phyloP scores from a whole-genome alignment of 2,329 filamentous ascomycete genomes.

The Ceratocystis variospora region DNA sequence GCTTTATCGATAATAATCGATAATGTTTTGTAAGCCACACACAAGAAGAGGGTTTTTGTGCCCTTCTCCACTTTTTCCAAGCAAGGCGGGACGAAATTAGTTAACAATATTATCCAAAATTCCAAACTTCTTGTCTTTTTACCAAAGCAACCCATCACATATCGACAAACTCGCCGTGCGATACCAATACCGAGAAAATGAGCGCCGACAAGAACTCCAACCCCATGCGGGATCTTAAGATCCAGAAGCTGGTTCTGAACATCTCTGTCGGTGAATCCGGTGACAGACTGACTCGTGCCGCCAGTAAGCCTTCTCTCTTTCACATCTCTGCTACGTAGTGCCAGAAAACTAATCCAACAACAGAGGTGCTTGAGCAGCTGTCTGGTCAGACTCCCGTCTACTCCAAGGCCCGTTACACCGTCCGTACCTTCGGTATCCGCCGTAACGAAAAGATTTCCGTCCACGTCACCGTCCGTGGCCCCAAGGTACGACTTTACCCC shows the following conservation, averaged over 20 bases:
- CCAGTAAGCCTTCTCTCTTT: conserved; percentile 34
- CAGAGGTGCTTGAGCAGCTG: conserved; percentile 93
- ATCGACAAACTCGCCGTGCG: conserved; percentile 17
- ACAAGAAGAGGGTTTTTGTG: conserved; percentile 19
- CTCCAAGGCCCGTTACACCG: conserved; percentile 99
- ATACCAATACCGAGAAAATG: conserved; percentile 25
- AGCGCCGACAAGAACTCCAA: conserved; percentile 76
- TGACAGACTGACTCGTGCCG: conserved; percentile 99
- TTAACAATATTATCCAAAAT: background rate
- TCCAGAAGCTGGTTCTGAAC: conserved; percentile 99
- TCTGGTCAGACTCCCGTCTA: conserved; percentile 99
- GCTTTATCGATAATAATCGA: conserved; percentile 11
- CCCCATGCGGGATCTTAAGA: conserved; percentile 99
- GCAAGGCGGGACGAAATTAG: conserved; percentile 11
- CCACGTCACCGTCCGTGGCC: conserved; percentile 97
- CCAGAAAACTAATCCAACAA: conserved; percentile 8
- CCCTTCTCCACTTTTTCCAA: conserved; percentile 17
- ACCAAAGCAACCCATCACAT: conserved; percentile 24
- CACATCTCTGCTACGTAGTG: background rate
- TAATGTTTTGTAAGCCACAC: conserved; percentile 3
- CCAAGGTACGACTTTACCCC: conserved; percentile 39
- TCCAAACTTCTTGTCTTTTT: conserved; percentile 18
- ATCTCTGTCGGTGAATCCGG: conserved; percentile 99
- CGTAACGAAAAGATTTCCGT: conserved; percentile 99
- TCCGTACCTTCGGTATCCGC: conserved; percentile 99